These are phyloP conservation scores for Fonsecaea multimorphosa DNA, from an alignment of 2,329 filamentous ascomycete species.

Conservation along the genomic window DNA sequence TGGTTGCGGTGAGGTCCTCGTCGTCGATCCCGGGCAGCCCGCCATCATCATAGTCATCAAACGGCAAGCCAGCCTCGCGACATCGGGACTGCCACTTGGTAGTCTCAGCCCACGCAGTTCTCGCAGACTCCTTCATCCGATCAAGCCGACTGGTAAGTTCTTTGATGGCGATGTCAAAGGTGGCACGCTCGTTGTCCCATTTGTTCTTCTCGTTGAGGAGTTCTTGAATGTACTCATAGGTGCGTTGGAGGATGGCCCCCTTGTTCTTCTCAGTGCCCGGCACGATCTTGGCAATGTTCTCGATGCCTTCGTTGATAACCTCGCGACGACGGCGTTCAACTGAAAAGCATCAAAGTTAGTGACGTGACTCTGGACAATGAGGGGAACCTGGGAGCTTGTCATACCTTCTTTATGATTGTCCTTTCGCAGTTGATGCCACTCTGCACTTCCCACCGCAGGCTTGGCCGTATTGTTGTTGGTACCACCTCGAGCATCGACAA, in stretches of 20 bases:
- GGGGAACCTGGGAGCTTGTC: conserved; percentile 41
- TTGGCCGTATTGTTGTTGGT: conserved; percentile 57
- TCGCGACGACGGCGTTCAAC: conserved; percentile 95
- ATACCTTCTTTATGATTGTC: conserved; percentile 99
- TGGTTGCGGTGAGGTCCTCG: conserved; percentile 24
- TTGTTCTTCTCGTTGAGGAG: conserved; percentile 52
- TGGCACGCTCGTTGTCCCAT: conserved; percentile 53
- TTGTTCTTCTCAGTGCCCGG: conserved; percentile 99
- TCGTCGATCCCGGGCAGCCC: conserved; percentile 28
- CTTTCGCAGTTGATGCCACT: conserved; percentile 97
- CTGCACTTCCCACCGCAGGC: conserved; percentile 90
- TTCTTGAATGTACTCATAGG: conserved; percentile 92
- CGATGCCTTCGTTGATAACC: conserved; percentile 98
- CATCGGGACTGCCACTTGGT: conserved; percentile 62
- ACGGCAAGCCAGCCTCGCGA: conserved; percentile 55
- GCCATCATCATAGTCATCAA: conserved; percentile 52
- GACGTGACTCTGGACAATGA: conserved; percentile 1
- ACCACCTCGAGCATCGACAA: conserved; percentile 47
- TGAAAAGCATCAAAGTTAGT: conserved; percentile 48
- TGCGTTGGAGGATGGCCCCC: conserved; percentile 90
- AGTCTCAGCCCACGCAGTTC: conserved; percentile 87
- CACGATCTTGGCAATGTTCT: conserved; percentile 96
- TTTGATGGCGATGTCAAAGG: conserved; percentile 61
- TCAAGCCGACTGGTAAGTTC: conserved; percentile 94
- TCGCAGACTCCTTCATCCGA: conserved; percentile 88